Evolutionary conservation across 78 protist genomes (phyloP), one percentile per base, ranked within the genome.

Genomic region (Bodo saltans): DNA sequence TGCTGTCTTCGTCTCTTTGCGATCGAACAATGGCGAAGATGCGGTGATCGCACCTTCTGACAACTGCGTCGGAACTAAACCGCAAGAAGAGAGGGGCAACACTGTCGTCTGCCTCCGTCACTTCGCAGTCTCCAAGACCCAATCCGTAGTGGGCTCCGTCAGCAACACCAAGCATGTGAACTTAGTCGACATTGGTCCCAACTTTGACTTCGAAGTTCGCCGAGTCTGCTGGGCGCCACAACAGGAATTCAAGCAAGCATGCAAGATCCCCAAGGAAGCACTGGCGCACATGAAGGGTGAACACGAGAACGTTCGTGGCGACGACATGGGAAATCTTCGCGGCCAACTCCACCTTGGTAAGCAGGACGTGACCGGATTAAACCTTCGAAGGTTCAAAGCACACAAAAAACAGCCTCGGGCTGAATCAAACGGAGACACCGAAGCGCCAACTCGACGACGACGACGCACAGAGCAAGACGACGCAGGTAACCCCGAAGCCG

Each of bases 1-100:
- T 73, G 94, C 93, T 25, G 70, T 95, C 38, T 1, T 29, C 53
- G 32, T 92, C 81, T 71, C 95, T 4, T 81, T 85, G 17, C 35
- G 42, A 3, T 69, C 74, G 32, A 93, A 60, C 35, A 70, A 84
- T 39, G 40, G 33, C 26, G 25, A 28, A 23, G 32, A 83, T 8
- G 71, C 12, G 12, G 35, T 68, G n/a, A 34, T 28, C 11, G 72
- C 30, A 8, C 29, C 73, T 23, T 79, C 17, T 1, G 85, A 78
- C 67, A 40, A 33, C 25, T 33, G 8, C 28, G 17, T 28, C 39
- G 72, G 12, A 35, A 11, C 32, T 27, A 17, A 8, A 8, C 81
- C 81, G n/a, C 8, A 23, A 8, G 81, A 17, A 23, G 60, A 47
- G 60, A 8, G 60, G 8, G 60, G 60, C 60, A 76, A 76, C 69